Base-by-base conservation (phyloP, 352 stramenopile genomes). In the Pythium rishiriense region DNA sequence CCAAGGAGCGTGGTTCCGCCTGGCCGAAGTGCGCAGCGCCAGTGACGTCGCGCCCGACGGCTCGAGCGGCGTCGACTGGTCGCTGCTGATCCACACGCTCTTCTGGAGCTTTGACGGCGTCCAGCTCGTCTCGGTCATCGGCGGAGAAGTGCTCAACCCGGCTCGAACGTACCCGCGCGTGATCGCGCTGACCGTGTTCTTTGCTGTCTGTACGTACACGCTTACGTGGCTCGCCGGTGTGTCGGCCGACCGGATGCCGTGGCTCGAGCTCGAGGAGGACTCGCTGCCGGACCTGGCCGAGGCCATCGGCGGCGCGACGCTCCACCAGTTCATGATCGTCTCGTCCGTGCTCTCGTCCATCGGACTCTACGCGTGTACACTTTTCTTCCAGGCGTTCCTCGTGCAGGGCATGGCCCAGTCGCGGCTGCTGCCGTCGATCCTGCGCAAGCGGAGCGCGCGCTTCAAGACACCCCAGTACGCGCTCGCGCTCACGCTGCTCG, bases 81-180 rank as follows among this genome's bases (percentile, higher is more conserved):
- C 79, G 37, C 74, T 80, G 9, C 89, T 91, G 41, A 58, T 96
- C n/a, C 97, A 96, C 69, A 96, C 94, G 45, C 69, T 98, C 14
- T 97, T 97, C 66, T 98, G 93, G 94, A 97, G 95, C 76, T 86
- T 97, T 24, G 97, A 98, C 62, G 90, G 80, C 21, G 97, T 96
- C 68, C 88, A 97, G 64, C 69, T 65, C 28, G 83, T 80, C 1
- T 90, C 84, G 14, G 78, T 75, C 1, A 94, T 97, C 70, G 89
- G 88, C 9, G 90, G 76, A 10, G 86, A 97, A 54, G 85, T 97
- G 24, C 65, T 85, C 4, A 83, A 93, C 66, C 85, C 69, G 7
- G 59, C 69, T n/a, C 25, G 65, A 22, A 66, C 56, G 1, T 76
- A 66, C 29, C 69, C 72, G 9, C 58, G 69, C 39, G 90, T 86